Base-by-base conservation (phyloP, 192 early-diverging fungal genomes). In the Entomortierella chlamydospora region DNA sequence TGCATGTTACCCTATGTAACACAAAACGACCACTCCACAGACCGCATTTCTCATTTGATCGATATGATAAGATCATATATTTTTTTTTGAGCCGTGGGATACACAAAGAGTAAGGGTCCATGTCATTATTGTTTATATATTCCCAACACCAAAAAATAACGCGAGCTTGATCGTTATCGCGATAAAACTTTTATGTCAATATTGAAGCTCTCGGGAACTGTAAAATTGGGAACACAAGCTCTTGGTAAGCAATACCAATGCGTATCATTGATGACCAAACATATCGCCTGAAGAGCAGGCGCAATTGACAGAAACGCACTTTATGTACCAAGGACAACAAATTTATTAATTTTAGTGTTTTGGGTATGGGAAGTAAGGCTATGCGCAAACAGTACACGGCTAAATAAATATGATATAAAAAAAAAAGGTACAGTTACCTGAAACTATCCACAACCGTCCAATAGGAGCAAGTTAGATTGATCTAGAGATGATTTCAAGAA, bases 161-260 rank as follows among this genome's bases (percentile, higher is more conserved):
- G 54, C 54, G 67, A 67, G 39, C 39, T 74, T 74, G 72, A 74
- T 74, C 72, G 23, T 74, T 74, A 74, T 74, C 72, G 63, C 15
- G 15, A 20, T 47, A 15, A 3, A 5, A 20, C 13, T 47, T 47
- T 11, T 47, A 20, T 20, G 45, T 47, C 4, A 20, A 41, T 41
- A 41, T 9, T 20, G 7, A 47, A 47, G 15, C 15, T 47, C 4
- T 47, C 20, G 5, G 12, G 20, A 17, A 47, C 10, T 7, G 34
- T n/a, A n/a, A 37, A 4, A 37, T 37, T 37, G 5, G 34, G 34
- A 4, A 10, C 34, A 37, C 34, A 37, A 37, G 34, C 10, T 50
- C 52, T 23, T 54, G 2, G 52, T 8, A 25, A 54, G 20, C 12
- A 47, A 41, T 13, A 41, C 6, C 39, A 13, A 41, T n/a, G n/a